Base-by-base conservation (phyloP, 495 filamentous ascomycete genomes). In the Penicillium canariense region DNA sequence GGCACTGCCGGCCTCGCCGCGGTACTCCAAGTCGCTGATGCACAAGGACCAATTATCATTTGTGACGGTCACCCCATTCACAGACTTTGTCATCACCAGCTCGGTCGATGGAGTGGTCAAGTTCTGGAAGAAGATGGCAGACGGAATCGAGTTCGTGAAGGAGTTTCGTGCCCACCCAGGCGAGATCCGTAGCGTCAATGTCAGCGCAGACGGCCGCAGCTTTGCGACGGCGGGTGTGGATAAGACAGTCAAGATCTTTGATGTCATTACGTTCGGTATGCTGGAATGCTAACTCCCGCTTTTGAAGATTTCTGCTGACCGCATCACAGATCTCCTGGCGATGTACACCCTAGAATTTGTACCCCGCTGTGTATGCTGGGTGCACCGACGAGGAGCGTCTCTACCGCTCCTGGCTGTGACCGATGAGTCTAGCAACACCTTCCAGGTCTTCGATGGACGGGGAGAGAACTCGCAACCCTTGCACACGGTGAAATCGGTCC, bases 21-120 rank as follows among this genome's bases (percentile, higher is more conserved):
- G 90, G 11, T 99, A 99, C 71, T 96, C 89, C 43, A 96, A 92
- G 65, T 97, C 94, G 26, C 77, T 99, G 58, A 99, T 99, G 94
- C 94, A 99, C 77, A 91, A 93, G 70, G 94, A 97, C 55, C 90
- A 96, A 73, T 72, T 97, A 44, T 81, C 86, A 34, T 97, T 89
- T 59, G 80, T 89, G 54, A 92, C 87, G 5, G 81, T 97, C 53
- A 94, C 95, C 1, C 94, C 91, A 1, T 75, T 81, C 36, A 96
- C 94, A 49, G 94, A 96, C 55, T 97, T 99, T 66, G 73, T 97
- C 23, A 93, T 99, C 46, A 97, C 94, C 2, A 89, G 85, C 58
- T 97, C 92, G 2, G 73, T 89, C 15, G 93, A 99, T 68, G 95
- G 95, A 2, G 86, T 91, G 0, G 93, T 97, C 47, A 97, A 97